A percentile compares a stretch with the other conserved stretches of the same genome.
Conservation (phyloP, 1,284 basidiomycete genomes). For the Ceratobasidium sp. region DNA sequence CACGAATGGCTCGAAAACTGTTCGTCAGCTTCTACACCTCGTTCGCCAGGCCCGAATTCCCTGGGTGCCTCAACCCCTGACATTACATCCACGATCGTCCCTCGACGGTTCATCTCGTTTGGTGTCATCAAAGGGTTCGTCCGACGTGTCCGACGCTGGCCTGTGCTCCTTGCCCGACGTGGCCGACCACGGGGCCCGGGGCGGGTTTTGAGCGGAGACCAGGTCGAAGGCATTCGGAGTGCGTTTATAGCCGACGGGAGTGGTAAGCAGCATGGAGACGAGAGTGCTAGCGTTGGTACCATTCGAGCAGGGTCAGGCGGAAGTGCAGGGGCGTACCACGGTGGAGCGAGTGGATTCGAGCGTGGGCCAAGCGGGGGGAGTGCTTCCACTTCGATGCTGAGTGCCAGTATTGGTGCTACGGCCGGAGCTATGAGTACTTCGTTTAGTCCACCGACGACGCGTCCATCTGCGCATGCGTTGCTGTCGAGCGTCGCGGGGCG, state of each 20-base stretch:
- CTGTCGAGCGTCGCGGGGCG: slow-evolving; percentile 21
- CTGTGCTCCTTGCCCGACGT: slow-evolving; percentile 67
- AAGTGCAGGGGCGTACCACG: neutral
- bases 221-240: slow-evolving; percentile 37
- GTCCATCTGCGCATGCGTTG: slow-evolving; percentile 24
- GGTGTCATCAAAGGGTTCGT: slow-evolving; percentile 99
- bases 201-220: slow-evolving; percentile 26
- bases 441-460: slow-evolving; percentile 32
- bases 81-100: slow-evolving; percentile 69
- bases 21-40: slow-evolving; percentile 75
- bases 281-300: slow-evolving; percentile 33
- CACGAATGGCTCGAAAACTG: slow-evolving; percentile 87
- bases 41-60: slow-evolving; percentile 52
- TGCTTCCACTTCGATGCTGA: slow-evolving; percentile 17
- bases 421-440: slow-evolving; percentile 25
- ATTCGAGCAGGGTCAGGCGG: slow-evolving; percentile 33
- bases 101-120: slow-evolving; percentile 95
- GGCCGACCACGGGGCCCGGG: slow-evolving; percentile 8
- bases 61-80: neutral
- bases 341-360: slow-evolving; percentile 8
- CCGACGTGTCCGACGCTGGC: slow-evolving; percentile 92
- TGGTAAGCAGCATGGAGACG: slow-evolving; percentile 11
- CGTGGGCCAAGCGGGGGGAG: slow-evolving; percentile 19
- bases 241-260: slow-evolving; percentile 3
- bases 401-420: slow-evolving; percentile 25